Evolutionary conservation across 805 yeast species (phyloP).

Genomic region (Myxozyma monticola): DNA sequence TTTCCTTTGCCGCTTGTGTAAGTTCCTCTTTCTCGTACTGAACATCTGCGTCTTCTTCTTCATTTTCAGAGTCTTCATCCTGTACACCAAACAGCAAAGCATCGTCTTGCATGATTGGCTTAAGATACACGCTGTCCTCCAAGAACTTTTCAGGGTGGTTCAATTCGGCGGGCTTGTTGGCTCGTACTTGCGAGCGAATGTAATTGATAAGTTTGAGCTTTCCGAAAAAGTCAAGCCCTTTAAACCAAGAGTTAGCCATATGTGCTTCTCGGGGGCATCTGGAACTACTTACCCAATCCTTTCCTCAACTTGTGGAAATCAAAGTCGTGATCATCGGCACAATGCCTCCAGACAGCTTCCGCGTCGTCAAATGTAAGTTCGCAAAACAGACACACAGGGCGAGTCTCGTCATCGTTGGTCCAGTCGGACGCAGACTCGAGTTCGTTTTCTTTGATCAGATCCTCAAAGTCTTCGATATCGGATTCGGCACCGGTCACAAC

Average conservation of each 20-base stretch:
- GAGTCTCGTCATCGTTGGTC: constrained; percentile 33
- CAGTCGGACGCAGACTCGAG: constrained; percentile 34
- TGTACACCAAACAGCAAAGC: constrained; percentile 32
- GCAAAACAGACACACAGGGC: constrained; percentile 31
- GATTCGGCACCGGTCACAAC: constrained; percentile 6
- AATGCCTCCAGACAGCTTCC: constrained; percentile 31
- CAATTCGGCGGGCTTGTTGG: constrained; percentile 19
- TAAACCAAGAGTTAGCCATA: not conserved
- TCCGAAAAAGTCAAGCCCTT: constrained; percentile 34
- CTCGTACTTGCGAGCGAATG: constrained; percentile 30
- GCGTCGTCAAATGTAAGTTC: constrained; percentile 23
- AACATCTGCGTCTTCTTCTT: constrained; percentile 24
- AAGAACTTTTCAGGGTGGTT: constrained; percentile 24
- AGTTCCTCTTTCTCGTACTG: constrained; percentile 34
- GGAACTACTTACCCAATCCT: constrained; percentile 13
- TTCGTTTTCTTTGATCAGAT: constrained; percentile 32
- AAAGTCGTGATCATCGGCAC: constrained; percentile 29
- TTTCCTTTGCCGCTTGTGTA: constrained; percentile 5
- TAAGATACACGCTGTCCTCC: constrained; percentile 31
- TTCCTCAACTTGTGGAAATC: constrained; percentile 26
- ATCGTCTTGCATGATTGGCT: constrained; percentile 35
- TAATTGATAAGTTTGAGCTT: constrained; percentile 35
- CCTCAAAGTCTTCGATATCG: constrained; percentile 31
- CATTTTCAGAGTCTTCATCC: constrained; percentile 33
- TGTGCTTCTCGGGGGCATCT: too few species aligned